Conservation (phyloP, 352 stramenopile genomes). For the Globisporangium takayamanum region DNA sequence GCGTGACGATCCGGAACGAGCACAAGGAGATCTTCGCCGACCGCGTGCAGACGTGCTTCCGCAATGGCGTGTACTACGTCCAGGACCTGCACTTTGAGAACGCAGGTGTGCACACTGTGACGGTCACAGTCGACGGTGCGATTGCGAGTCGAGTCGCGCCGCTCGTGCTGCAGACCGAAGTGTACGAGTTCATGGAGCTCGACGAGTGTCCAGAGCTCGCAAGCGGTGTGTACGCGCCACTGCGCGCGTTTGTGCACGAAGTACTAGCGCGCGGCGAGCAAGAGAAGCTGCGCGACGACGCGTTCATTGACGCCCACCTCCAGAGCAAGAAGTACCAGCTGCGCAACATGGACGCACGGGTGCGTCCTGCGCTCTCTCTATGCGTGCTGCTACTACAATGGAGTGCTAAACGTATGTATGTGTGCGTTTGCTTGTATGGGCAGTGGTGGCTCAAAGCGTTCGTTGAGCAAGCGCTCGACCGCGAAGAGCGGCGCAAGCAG, state of each 20-base stretch:
- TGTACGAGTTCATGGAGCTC: conserved; percentile 81
- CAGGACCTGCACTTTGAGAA: conserved; percentile 64
- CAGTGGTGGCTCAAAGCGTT: conserved; percentile 75
- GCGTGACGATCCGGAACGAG: conserved; percentile 72
- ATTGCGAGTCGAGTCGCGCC: conserved; percentile 41
- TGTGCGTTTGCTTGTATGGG: neutral
- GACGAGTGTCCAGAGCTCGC: conserved; percentile 48
- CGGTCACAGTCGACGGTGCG: conserved; percentile 45
- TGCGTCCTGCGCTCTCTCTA: conserved; percentile 12
- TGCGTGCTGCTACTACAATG: neutral
- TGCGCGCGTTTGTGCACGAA: conserved; percentile 50
- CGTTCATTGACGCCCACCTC: conserved; percentile 47
- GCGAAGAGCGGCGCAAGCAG: conserved; percentile 43
- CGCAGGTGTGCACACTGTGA: conserved; percentile 54
- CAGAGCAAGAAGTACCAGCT: conserved; percentile 53
- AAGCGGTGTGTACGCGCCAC: conserved; percentile 43
- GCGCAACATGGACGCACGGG: conserved; percentile 62
- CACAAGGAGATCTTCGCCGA: conserved; percentile 70
- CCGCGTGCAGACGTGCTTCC: conserved; percentile 46
- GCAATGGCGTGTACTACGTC: conserved; percentile 78
- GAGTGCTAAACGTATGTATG: neutral
- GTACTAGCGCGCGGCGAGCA: conserved; percentile 33
- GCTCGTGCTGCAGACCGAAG: conserved; percentile 57
- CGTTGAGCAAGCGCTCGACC: conserved; percentile 66
- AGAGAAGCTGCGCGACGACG: conserved; percentile 49